These are phyloP conservation scores for Quercus agrifolia DNA, from an alignment of 306 rosid genomes.

Conservation along the genomic window DNA sequence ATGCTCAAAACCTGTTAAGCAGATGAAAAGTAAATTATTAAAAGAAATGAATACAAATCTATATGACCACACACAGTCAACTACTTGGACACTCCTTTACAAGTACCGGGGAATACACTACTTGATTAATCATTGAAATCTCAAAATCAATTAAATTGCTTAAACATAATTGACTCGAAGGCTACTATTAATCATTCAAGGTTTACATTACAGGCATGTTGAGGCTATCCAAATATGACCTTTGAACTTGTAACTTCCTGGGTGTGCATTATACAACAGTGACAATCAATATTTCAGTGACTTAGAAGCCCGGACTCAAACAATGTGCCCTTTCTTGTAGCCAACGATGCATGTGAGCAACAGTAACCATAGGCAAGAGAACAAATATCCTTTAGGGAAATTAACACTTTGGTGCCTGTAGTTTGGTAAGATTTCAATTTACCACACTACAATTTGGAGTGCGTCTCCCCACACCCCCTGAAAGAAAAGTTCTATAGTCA, in stretches of 20 bases:
- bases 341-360: neutral
- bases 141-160: neutral
- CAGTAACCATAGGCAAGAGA: neutral
- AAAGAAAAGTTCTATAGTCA: neutral
- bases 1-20: constrained; percentile 89
- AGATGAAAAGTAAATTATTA: constrained; percentile 7
- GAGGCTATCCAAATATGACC: constrained; percentile 10
- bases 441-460: neutral
- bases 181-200: neutral
- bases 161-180: neutral
- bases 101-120: neutral
- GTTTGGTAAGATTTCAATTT: neutral
- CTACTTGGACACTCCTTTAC: neutral
- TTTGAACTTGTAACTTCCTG: constrained; percentile 14
- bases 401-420: neutral
- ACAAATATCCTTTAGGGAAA: neutral
- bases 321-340: neutral
- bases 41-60: neutral
- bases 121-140: neutral
- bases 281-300: constrained; percentile 2
- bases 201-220: constrained; percentile 9
- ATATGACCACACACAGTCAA: neutral
- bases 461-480: neutral
- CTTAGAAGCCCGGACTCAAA: neutral
- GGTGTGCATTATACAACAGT: constrained; percentile 10